A percentile compares a stretch with the other conserved stretches of the same genome.
Evolutionary conservation across 1,139 yeast genomes (phyloP).

Genomic region (Hyphopichia pseudoburtonii): DNA sequence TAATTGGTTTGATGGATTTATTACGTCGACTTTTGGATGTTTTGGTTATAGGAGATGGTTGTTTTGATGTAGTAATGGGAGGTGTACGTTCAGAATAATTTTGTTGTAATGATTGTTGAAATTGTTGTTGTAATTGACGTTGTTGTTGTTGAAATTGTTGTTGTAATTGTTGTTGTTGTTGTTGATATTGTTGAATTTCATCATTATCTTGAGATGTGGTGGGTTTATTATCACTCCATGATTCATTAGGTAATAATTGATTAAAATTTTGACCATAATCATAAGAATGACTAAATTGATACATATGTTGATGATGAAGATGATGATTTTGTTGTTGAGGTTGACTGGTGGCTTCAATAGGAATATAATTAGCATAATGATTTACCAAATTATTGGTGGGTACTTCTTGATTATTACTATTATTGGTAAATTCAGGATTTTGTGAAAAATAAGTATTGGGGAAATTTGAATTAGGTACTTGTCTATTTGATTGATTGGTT

Average conservation of each 20-base stretch:
- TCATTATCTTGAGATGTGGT: background rate
- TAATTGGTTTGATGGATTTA: conserved; percentile 9
- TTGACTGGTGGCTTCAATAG: conserved; percentile 14
- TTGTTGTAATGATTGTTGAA: background rate
- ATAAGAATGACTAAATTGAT: conserved; percentile 1
- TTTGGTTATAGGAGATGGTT: background rate
- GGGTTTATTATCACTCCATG: too few species aligned
- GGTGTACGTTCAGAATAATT: background rate
- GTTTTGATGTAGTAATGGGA: background rate
- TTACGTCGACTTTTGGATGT: conserved; percentile 8
- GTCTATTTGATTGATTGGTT: too few species aligned
- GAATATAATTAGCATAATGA: conserved; percentile 19
- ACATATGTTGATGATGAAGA: conserved; percentile 1
- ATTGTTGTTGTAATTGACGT: background rate
- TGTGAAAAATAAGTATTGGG: background rate
- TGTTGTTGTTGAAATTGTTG: conserved; percentile 1
- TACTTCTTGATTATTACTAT: conserved; percentile 5
- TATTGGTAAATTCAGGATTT: background rate
- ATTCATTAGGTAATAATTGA: background rate
- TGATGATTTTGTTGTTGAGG: conserved; percentile 1
- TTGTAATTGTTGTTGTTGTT: background rate
- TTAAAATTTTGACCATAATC: conserved; percentile 1
- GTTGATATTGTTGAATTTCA: background rate
- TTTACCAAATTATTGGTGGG: too few species aligned
- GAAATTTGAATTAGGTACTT: background rate